Evolutionary conservation across 345 rosid species (phyloP).

Genomic region (Gossypium stocksii): DNA sequence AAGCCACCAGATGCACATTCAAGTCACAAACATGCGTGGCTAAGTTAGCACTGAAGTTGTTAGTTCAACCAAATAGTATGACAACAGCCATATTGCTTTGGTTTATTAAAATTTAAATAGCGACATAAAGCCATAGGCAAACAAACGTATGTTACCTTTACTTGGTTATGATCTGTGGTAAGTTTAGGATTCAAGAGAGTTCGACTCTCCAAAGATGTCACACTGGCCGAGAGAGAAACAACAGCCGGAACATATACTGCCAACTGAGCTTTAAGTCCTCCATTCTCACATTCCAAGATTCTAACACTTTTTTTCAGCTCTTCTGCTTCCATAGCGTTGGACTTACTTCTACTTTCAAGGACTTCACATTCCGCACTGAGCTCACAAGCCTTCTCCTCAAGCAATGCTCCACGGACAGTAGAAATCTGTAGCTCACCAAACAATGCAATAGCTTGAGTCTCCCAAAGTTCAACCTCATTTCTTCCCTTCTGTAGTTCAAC

Average conservation of each 20-base stretch:
- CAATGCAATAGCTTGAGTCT: constrained; percentile 44
- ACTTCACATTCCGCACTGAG: constrained; percentile 39
- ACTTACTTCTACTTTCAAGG: constrained; percentile 34
- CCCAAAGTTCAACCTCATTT: constrained; percentile 51
- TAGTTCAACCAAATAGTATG: neutral
- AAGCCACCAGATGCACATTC: neutral
- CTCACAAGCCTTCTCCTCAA: constrained; percentile 55
- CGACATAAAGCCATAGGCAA: constrained; percentile 5
- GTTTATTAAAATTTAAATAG: constrained; percentile 1
- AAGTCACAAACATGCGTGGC: neutral
- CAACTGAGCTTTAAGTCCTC: constrained; percentile 48
- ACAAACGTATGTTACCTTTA: constrained; percentile 38
- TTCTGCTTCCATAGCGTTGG: constrained; percentile 43
- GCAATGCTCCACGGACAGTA: constrained; percentile 45
- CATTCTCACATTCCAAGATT: constrained; percentile 53
- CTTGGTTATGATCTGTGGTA: constrained; percentile 28
- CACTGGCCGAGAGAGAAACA: constrained; percentile 46
- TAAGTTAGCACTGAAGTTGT: neutral
- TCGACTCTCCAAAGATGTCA: constrained; percentile 61
- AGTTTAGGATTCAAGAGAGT: constrained; percentile 26
- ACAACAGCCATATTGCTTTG: neutral
- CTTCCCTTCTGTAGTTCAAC: constrained; percentile 42
- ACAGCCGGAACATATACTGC: constrained; percentile 51
- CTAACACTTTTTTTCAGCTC: constrained; percentile 50
- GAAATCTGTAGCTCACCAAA: constrained; percentile 53